Base-by-base conservation (phyloP, 805 yeast genomes). In the Yarrowia sp. region DNA sequence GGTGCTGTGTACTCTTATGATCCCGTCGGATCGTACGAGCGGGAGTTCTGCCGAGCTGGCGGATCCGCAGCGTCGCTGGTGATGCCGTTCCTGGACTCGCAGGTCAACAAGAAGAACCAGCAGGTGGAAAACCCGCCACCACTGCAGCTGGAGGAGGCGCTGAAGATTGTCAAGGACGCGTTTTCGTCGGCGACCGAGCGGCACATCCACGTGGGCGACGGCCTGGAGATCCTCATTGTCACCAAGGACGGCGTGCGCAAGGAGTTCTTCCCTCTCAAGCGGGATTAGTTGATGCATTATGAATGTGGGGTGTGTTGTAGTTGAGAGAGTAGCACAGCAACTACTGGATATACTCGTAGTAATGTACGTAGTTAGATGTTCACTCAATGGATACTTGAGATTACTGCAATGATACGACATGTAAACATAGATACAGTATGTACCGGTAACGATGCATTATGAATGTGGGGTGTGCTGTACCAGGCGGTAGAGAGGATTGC, bases 141-240 rank as follows among this genome's bases (percentile, higher is more conserved):
- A 21, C 79, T 94, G 71, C 74, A 80, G 39, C 80, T 91, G 67
- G 97, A 90, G 1, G 96, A 92, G 77, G 97, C 91, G 22, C 78
- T 94, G 70, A 81, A 85, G 68, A 78, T 94, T 66, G 97, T 94
- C 36, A 86, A 85, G 73, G 99, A 94, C 76, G 96, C 99, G 6
- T 94, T 94, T 72, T 80, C 90, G 21, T 90, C 97, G 8, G 99
- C 97, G 19, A 93, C 98, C 18, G 99, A 94, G 77, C 88, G 99
- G 81, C 98, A 94, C 76, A 94, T 94, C 68, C 96, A 92, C 68
- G 98, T 94, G 60, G 99, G 99, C 78, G 99, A 94, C 78, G 96
- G 94, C 6, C 81, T 94, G 66, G 97, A 94, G 75, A 86, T 94
- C 53, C 78, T 88, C 66, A 88, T 94, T 68, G 92, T 93, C 63